Conservation (phyloP, 257 asterid genomes). For the Oldenlandia corymbosa region DNA sequence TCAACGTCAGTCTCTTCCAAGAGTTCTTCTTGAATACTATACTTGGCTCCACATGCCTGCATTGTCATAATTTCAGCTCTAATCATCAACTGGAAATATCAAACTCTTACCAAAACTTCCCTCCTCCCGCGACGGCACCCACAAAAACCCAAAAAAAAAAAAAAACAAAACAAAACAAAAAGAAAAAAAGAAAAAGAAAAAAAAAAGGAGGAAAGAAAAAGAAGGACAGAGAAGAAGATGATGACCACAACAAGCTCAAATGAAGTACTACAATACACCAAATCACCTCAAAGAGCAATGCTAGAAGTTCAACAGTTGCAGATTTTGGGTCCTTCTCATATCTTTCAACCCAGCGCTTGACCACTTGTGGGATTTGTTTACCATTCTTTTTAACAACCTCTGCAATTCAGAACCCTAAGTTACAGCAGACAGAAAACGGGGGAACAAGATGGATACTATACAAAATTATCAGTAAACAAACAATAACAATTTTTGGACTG, state of each 20-base stretch:
- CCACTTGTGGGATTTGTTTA: slow-evolving; percentile 71
- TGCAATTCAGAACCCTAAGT: slow-evolving; percentile 29
- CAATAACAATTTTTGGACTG: no score
- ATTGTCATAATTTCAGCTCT: slow-evolving; percentile 6
- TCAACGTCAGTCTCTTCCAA: slow-evolving; percentile 85
- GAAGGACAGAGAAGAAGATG: background rate
- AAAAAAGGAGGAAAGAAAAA: no score
- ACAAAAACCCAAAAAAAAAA: no score
- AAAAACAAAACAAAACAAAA: background rate
- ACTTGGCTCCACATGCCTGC: slow-evolving; percentile 94
- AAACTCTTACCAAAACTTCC: background rate
- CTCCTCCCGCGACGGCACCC: no score
- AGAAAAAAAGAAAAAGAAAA: background rate
- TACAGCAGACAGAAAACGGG: background rate
- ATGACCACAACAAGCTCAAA: background rate
- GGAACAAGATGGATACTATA: no score
- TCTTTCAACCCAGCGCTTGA: slow-evolving; percentile 77
- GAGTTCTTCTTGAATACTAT: slow-evolving; percentile 54
- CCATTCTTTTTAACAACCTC: slow-evolving; percentile 75
- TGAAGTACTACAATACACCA: slow-evolving; percentile 12
- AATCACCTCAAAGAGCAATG: slow-evolving; percentile 83
- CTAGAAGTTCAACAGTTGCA: slow-evolving; percentile 68
- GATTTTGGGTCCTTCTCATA: slow-evolving; percentile 67
- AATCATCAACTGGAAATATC: background rate
- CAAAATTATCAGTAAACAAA: no score